Base-by-base conservation (phyloP, 2,329 filamentous ascomycete species). In the Talaromyces sp. region DNA sequence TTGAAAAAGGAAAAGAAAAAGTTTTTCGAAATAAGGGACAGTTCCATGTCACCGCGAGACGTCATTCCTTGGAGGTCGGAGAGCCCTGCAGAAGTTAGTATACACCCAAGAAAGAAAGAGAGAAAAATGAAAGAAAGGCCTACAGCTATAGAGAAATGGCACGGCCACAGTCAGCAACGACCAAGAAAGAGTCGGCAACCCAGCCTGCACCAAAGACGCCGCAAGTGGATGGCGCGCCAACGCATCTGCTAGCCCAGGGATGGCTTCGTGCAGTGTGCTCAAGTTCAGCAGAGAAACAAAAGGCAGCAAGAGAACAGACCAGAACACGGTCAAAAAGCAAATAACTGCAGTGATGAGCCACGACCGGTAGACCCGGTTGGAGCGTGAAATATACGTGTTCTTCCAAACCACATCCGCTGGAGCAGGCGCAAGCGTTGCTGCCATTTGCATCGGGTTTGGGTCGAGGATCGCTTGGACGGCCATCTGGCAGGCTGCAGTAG, bases 1-100 rank as follows among this genome's bases (percentile, higher is more conserved):
- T 99, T 99, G 85, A 99, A 98, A 77, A 99, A 99, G 10, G 90
- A 93, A 73, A 99, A 99, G 82, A 98, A 96, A 78, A 98, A 99
- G 76, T 98, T 99, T 79, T 99, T 99, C 59, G 92, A 96, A 66
- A 99, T 93, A 52, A 96, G 83, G 0, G 95, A 98, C 7, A 99
- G 82, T 75, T 98, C 95, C 25, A 99, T 88, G 64, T 99, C 95
- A 52, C 92, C 92, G 68, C 92, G 91, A 0, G 95, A 98, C 57
- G 96, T 91, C 88, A 96, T 96, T 55, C 95, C 95, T 78, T 99
- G 95, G 58, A 86, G 84, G 72, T 93, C 93, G 2, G 93, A 92
- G 11, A 99, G 84, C 80, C 81, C 82, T 84, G 60, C 9, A 27
- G n/a, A 10, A 39, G 11, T 60, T 52, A 60, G 58, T 19, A 4